phyloP scores from a whole-genome alignment of 768 basidiomycete species.

The Tricholoma matsutake region DNA sequence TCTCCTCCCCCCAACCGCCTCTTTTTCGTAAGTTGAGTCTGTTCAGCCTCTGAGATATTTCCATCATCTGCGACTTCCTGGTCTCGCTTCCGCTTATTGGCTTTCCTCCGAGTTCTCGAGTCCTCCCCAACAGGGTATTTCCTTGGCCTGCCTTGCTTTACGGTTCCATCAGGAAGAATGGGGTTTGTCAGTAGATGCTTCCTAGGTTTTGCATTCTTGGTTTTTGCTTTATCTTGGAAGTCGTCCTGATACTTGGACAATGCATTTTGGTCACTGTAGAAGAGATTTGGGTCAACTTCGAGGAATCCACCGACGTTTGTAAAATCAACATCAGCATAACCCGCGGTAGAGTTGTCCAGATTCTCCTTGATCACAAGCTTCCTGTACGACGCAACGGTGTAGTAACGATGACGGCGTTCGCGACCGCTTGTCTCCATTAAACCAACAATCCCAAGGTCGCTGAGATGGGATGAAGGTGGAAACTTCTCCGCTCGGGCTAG shows the following conservation, averaged over 20 bases:
- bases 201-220: conserved; percentile 29
- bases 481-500: conserved; percentile 64
- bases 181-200: conserved; percentile 41
- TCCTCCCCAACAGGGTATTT: conserved; percentile 31
- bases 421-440: conserved; percentile 81
- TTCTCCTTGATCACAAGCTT: conserved; percentile 61
- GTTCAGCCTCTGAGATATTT: conserved; percentile 9
- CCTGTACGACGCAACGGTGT: conserved; percentile 67
- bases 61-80: conserved; percentile 6
- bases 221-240: conserved; percentile 37
- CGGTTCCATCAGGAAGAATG: conserved; percentile 44
- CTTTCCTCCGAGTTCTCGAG: conserved; percentile 13
- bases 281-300: conserved; percentile 40
- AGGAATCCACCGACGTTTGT: conserved; percentile 54
- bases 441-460: conserved; percentile 65
- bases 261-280: conserved; percentile 47
- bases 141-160: conserved; percentile 59
- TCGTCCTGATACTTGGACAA: conserved; percentile 48
- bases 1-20: conserved; percentile 16
- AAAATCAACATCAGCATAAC: conserved; percentile 45
- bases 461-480: conserved; percentile 66
- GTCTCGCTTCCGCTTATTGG: conserved; percentile 20
- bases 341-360: conserved; percentile 48
- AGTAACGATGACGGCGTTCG: conserved; percentile 85
- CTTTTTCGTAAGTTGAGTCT: conserved; percentile 22